phyloP scores from a whole-genome alignment of 164 flowering plant genomes.

The Cinnamomum micranthum region DNA sequence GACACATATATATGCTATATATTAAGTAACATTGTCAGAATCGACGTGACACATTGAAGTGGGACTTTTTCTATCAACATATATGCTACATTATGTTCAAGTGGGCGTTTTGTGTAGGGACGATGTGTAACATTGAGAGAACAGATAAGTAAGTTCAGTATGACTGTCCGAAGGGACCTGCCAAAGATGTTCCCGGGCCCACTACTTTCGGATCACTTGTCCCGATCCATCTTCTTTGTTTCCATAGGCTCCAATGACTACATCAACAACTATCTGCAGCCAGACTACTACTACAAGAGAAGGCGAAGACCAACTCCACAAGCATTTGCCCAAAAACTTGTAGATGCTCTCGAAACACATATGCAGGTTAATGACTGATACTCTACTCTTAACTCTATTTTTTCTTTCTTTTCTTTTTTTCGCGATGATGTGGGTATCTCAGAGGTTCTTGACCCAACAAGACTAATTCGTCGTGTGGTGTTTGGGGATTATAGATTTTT shows the following conservation, averaged over 20 bases:
- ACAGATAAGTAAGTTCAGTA: neutral
- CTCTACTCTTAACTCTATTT: neutral
- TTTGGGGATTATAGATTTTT: too few relatives aligned
- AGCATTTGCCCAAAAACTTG: slow-evolving; percentile 20
- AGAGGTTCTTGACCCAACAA: neutral
- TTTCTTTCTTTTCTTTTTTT: neutral
- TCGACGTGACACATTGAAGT: too few relatives aligned
- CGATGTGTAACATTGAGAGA: neutral
- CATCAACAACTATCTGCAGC: slow-evolving; percentile 6
- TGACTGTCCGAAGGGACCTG: neutral
- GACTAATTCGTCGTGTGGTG: too few relatives aligned
- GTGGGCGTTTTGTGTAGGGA: slow-evolving; percentile 1
- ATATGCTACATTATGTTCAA: too few relatives aligned
- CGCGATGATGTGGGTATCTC: neutral
- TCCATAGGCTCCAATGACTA: slow-evolving; percentile 3
- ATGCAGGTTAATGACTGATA: neutral
- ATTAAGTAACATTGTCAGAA: too few relatives aligned
- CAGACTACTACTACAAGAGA: neutral
- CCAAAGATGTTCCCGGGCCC: neutral
- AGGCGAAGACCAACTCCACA: neutral
- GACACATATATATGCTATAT: too few relatives aligned
- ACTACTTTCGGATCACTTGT: neutral
- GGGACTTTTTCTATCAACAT: too few relatives aligned
- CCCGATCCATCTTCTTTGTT: slow-evolving; percentile 3
- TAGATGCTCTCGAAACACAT: neutral